A percentile compares a stretch with the other conserved stretches of the same genome.
These are phyloP conservation scores for Leccinum brunneo-olivaceum DNA, from an alignment of 1,284 basidiomycete species.

Conservation along the genomic window DNA sequence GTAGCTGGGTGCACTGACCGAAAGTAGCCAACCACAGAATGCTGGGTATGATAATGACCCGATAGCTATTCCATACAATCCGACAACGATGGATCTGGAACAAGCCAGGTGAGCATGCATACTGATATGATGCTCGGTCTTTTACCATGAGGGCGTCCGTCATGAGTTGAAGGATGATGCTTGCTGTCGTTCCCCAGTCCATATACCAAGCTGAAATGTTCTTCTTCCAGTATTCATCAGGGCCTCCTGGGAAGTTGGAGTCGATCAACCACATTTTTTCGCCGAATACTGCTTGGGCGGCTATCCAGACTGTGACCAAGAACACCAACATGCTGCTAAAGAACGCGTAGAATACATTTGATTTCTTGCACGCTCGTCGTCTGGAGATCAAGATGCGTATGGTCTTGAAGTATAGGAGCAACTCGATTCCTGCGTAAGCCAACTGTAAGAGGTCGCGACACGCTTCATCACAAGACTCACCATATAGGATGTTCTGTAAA, in stretches of 20 bases:
- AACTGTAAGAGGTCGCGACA: neutral
- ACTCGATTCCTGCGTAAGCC: slow-evolving; percentile 14
- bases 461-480: slow-evolving; percentile 10
- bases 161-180: slow-evolving; percentile 21
- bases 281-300: slow-evolving; percentile 11
- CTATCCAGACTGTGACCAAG: slow-evolving; percentile 19
- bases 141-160: slow-evolving; percentile 25
- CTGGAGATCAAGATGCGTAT: slow-evolving; percentile 11
- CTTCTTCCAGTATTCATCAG: slow-evolving; percentile 9
- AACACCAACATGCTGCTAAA: slow-evolving; percentile 22
- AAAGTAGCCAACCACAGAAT: slow-evolving; percentile 23
- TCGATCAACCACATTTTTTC: slow-evolving; percentile 20
- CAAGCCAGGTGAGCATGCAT: neutral
- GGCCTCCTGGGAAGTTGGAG: slow-evolving; percentile 13
- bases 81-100: slow-evolving; percentile 22
- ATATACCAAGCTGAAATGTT: slow-evolving; percentile 21
- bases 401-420: slow-evolving; percentile 22
- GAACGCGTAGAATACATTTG: slow-evolving; percentile 9
- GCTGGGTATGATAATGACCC: slow-evolving; percentile 10
- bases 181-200: slow-evolving; percentile 9
- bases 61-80: slow-evolving; percentile 12
- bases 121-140: neutral
- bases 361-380: slow-evolving; percentile 4
- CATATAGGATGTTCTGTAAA: slow-evolving; percentile 22
- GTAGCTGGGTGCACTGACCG: slow-evolving; percentile 9